phyloP scores from a whole-genome alignment of 352 stramenopile species.

The Globisporangium nunn region DNA sequence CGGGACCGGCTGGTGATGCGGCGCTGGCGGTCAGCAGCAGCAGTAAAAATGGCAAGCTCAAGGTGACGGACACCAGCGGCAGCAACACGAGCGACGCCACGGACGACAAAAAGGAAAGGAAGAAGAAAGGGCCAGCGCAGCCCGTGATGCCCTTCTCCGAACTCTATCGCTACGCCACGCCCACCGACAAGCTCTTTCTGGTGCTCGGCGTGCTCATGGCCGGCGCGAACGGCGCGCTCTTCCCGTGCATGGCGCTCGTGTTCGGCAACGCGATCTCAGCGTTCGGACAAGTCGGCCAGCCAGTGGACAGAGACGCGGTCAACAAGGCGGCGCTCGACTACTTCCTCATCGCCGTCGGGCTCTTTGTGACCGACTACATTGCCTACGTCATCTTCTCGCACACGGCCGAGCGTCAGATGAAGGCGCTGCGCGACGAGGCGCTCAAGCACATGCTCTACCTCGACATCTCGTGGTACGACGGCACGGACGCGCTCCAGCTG shows the following conservation, averaged over 20 bases:
- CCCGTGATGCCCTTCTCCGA: slow-evolving; percentile 17
- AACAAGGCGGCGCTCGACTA: slow-evolving; percentile 23
- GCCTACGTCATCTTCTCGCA: slow-evolving; percentile 24
- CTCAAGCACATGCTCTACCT: slow-evolving; percentile 43
- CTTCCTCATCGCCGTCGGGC: slow-evolving; percentile 21
- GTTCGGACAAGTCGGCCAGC: slow-evolving; percentile 16
- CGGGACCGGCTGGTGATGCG: not conserved
- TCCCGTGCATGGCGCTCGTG: slow-evolving; percentile 12
- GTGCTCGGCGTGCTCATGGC: slow-evolving; percentile 23
- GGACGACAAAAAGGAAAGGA: not conserved
- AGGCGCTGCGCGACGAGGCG: slow-evolving; percentile 21
- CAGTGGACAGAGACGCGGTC: slow-evolving; percentile 18
- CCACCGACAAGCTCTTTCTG: slow-evolving; percentile 23
- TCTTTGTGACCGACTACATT: slow-evolving; percentile 31
- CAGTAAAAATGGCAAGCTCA: not conserved
- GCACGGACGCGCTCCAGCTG: slow-evolving; percentile 33
- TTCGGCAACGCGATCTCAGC: slow-evolving; percentile 37
- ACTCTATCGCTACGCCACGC: slow-evolving; percentile 33
- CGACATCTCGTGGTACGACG: slow-evolving; percentile 49
- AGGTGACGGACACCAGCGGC: not conserved
- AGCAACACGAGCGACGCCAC: not conserved
- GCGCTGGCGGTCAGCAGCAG: not conserved
- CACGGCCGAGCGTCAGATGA: slow-evolving; percentile 39
- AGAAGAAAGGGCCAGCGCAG: not conserved
- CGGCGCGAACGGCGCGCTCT: slow-evolving; percentile 24